Base-by-base conservation (phyloP, 306 rosid genomes). In the Medicago ruthenica region DNA sequence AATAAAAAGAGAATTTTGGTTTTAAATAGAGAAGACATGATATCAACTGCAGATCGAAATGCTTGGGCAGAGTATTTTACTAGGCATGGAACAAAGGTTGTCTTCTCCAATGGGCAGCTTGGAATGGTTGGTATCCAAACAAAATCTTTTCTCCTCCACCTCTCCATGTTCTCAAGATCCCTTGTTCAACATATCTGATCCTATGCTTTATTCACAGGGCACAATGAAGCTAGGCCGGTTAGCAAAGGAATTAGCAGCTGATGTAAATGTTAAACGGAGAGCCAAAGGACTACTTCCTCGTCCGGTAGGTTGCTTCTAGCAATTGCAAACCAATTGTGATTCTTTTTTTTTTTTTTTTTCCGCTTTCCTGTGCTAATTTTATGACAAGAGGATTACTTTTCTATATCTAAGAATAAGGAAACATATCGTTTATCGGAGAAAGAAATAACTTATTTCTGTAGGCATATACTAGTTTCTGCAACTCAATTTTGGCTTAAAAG, bases 231-330 rank as follows among this genome's bases (percentile, higher is more conserved):
- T 92, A 24, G 77, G 88, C 7, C 86, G 97, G 79, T 84, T 95
- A 71, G 97, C 97, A 21, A 92, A 89, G 85, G 80, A 88, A 75
- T 78, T 92, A 70, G 95, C 98, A 62, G 96, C 83, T 59, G 95
- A 78, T 83, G 97, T 92, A 72, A 95, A 95, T 86, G 83, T 95
- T 86, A 95, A 78, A 81, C 96, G 98, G 48, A 89, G 92, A 80
- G 86, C 97, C 82, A 95, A 95, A 84, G 97, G 98, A 78, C 89
- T 95, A 62, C 98, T 92, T 79, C 90, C 97, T 81, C 97, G 97
- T 7, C 44, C 96, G 79, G 98, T 87, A 17, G 17, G 96, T 85
- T 85, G 74, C 80, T 15, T 53, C 12, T 65, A 54, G 40, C 59
- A 17, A 82, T 53, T 76, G 50, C 80, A 76, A 74, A 17, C 76